These are phyloP conservation scores for Nemophila menziesii DNA, from an alignment of 257 asterid species.

Conservation along the genomic window DNA sequence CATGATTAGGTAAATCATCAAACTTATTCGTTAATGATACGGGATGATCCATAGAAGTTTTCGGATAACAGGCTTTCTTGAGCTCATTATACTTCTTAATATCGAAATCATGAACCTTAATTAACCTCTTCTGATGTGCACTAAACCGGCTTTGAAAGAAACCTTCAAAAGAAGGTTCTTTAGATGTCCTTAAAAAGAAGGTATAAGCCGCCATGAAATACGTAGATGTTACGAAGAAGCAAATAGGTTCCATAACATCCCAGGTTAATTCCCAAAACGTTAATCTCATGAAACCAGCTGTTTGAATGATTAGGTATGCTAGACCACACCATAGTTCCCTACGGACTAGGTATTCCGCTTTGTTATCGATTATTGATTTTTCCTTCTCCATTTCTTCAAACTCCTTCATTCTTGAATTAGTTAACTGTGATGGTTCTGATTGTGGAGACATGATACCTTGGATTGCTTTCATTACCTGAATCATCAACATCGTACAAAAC, in stretches of 20 bases:
- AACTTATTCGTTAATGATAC: slow-evolving; percentile 1
- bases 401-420: slow-evolving; percentile 35
- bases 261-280: slow-evolving; percentile 92
- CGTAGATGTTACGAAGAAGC: slow-evolving; percentile 65
- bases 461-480: slow-evolving; percentile 86
- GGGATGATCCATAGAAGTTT: neutral
- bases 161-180: slow-evolving; percentile 77
- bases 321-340: slow-evolving; percentile 74
- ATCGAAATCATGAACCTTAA: slow-evolving; percentile 46
- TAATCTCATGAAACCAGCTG: slow-evolving; percentile 79
- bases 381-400: slow-evolving; percentile 50
- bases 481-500: slow-evolving; percentile 31
- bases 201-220: slow-evolving; percentile 77
- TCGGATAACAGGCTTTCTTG: slow-evolving; percentile 32
- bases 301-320: slow-evolving; percentile 50
- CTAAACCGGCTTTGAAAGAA: slow-evolving; percentile 57
- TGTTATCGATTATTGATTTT: slow-evolving; percentile 44
- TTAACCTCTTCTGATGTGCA: slow-evolving; percentile 47
- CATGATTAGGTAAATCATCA: neutral
- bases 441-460: slow-evolving; percentile 47
- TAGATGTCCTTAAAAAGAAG: slow-evolving; percentile 61
- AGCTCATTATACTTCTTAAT: slow-evolving; percentile 44
- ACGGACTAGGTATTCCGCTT: slow-evolving; percentile 36
- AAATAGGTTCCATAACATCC: slow-evolving; percentile 97
- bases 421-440: slow-evolving; percentile 19